Conservation (phyloP, 768 basidiomycete genomes). For the Macrolepiota fuliginosa region DNA sequence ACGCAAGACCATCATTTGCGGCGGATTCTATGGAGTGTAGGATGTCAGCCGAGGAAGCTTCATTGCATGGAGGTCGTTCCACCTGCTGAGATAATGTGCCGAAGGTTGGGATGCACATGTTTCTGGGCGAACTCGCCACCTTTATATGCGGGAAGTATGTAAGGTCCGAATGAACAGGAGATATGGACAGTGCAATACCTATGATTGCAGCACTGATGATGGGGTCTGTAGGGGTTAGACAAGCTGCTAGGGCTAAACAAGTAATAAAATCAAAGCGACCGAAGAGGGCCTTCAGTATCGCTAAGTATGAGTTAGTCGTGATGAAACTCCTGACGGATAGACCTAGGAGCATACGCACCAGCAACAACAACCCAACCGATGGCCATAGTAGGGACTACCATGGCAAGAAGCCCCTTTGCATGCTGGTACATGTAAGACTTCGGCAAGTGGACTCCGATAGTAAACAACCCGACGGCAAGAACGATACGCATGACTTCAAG, state of each 20-base stretch:
- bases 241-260: constrained; percentile 83
- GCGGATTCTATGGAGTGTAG: constrained; percentile 63
- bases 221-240: constrained; percentile 92
- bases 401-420: constrained; percentile 61
- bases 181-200: constrained; percentile 33
- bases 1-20: constrained; percentile 94
- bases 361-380: constrained; percentile 81
- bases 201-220: constrained; percentile 86
- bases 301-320: constrained; percentile 30
- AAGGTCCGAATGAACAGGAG: background rate
- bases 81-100: constrained; percentile 71
- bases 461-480: constrained; percentile 89
- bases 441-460: constrained; percentile 93
- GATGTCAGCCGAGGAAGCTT: background rate
- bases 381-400: constrained; percentile 85
- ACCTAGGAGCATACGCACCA: constrained; percentile 32
- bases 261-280: constrained; percentile 70
- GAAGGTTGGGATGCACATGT: constrained; percentile 72
- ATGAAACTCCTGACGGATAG: background rate
- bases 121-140: constrained; percentile 69
- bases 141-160: constrained; percentile 20
- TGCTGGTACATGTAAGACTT: constrained; percentile 80
- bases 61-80: background rate
- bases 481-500: constrained; percentile 82
- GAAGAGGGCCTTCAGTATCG: constrained; percentile 67